Percentiles rank a stretch among this genome's conserved stretches.
phyloP scores from a whole-genome alignment of 106 monocot genomes.

The Allium fistulosum region DNA sequence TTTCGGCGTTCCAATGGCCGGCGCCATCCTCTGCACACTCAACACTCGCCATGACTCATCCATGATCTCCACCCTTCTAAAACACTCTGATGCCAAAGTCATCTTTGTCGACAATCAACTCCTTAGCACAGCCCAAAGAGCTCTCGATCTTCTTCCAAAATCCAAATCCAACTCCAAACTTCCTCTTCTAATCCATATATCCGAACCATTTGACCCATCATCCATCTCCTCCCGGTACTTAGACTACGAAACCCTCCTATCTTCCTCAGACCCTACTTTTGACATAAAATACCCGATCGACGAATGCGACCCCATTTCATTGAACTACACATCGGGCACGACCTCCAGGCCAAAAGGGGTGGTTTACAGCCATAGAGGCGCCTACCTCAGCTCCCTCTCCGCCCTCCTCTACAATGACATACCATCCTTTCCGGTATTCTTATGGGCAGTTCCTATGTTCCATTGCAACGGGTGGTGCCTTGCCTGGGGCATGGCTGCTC shows the following conservation, averaged over 20 bases:
- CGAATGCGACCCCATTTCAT: neutral
- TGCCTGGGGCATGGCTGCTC: slow-evolving; percentile 57
- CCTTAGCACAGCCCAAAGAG: slow-evolving; percentile 15
- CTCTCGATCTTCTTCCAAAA: neutral
- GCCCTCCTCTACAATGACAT: slow-evolving; percentile 46
- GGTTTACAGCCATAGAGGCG: slow-evolving; percentile 8
- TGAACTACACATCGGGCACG: slow-evolving; percentile 10
- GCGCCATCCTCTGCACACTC: slow-evolving; percentile 6
- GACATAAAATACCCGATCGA: slow-evolving; percentile 59
- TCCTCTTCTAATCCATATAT: slow-evolving; percentile 19
- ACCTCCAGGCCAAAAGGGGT: slow-evolving; percentile 7
- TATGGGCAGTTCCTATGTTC: slow-evolving; percentile 85
- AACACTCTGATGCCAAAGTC: slow-evolving; percentile 54
- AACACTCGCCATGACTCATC: slow-evolving; percentile 14
- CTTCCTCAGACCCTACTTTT: slow-evolving; percentile 20
- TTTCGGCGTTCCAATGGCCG: slow-evolving; percentile 9
- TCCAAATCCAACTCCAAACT: neutral
- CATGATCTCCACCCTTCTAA: slow-evolving; percentile 48
- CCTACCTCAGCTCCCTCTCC: slow-evolving; percentile 28
- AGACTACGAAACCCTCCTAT: slow-evolving; percentile 34
- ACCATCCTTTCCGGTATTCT: slow-evolving; percentile 37
- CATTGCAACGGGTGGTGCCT: slow-evolving; percentile 85
- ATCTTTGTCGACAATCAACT: slow-evolving; percentile 53
- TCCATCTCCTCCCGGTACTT: neutral
- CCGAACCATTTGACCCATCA: slow-evolving; percentile 10